A percentile compares a stretch with the other conserved stretches of the same genome.
Evolutionary conservation across 225 moss, liverwort and hornwort genomes (phyloP).

Genomic region (Ulota crispa): DNA sequence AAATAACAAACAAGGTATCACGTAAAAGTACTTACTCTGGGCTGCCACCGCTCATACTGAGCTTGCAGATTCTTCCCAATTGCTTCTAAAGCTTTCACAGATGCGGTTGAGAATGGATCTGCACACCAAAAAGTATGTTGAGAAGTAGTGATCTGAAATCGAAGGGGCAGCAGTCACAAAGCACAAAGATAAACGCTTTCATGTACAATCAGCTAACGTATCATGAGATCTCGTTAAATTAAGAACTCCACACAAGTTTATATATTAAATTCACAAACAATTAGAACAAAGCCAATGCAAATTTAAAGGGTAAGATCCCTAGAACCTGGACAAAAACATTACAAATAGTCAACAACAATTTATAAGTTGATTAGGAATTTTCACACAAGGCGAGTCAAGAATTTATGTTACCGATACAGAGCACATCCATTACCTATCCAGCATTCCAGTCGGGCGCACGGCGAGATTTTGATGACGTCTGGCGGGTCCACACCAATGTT

Average conservation of each 20-base stretch:
- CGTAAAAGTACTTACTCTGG: slow-evolving; percentile 58
- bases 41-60: slow-evolving; percentile 97
- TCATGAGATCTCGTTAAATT: neutral
- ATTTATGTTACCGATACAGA: neutral
- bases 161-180: neutral
- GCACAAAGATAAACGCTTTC: neutral
- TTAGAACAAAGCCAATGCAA: neutral
- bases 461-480: slow-evolving; percentile 96
- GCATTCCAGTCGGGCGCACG: slow-evolving; percentile 95
- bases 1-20: neutral
- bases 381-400: neutral
- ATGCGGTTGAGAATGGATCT: slow-evolving; percentile 83
- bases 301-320: neutral
- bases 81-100: slow-evolving; percentile 85
- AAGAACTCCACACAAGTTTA: neutral
- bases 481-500: slow-evolving; percentile 98
- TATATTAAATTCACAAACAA: neutral
- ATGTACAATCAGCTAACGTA: neutral
- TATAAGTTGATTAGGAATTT: slow-evolving; percentile 13
- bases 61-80: slow-evolving; percentile 91
- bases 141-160: neutral
- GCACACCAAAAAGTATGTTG: slow-evolving; percentile 21
- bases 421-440: slow-evolving; percentile 77
- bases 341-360: neutral
- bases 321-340: neutral